Evolutionary conservation across 148 eudicot genomes (phyloP), one percentile per base, ranked within the genome.

Genomic region (Fagopyrum tataricum): DNA sequence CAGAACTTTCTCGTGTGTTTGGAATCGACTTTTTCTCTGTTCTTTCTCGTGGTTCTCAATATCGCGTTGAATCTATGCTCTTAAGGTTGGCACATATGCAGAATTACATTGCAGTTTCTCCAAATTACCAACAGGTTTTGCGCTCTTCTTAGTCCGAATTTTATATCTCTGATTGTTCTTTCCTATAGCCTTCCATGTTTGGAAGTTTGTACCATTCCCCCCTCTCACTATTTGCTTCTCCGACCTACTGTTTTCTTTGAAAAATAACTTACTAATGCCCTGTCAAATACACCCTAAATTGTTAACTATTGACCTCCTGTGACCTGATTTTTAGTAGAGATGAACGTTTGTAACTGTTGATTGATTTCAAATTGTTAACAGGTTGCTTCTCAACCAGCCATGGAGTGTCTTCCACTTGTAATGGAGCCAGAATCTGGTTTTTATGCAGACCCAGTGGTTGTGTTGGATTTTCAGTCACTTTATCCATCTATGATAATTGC

Each of bases 401-500:
- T 95, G 99, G 96, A 95, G 79, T 95, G 99, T 87, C 39, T 88
- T 62, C 99, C 99, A 52, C 99, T 95, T 78, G 99, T 95, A 68
- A 95, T 95, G 99, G 99, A 95, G 84, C 99, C 99, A 74, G 97
- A 95, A 82, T 95, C 99, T 73, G 96, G 90, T 17, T 95, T 95
- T 79, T 95, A 90, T 86, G 81, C 96, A 70, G 99, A 95, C 79
- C 99, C 99, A 58, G 97, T 95, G n/a, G 79, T 95, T 73, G 99
- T 95, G 79, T 82, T 95, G 82, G 99, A 95, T 87, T 95, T 95
- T 79, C 99, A 95, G 82, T 91, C 99, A 71, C 99, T 95, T 72
- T 95, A 95, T 85, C 99, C 99, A 12, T 95, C 99, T 72, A 95
- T 95, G 97, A 88, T 95, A 78, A 95, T 95, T 70, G 99, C 93